Evolutionary conservation across 2,329 filamentous ascomycete genomes (phyloP), one percentile per base, ranked within the genome.

Genomic region (Sporothrix humicola): DNA sequence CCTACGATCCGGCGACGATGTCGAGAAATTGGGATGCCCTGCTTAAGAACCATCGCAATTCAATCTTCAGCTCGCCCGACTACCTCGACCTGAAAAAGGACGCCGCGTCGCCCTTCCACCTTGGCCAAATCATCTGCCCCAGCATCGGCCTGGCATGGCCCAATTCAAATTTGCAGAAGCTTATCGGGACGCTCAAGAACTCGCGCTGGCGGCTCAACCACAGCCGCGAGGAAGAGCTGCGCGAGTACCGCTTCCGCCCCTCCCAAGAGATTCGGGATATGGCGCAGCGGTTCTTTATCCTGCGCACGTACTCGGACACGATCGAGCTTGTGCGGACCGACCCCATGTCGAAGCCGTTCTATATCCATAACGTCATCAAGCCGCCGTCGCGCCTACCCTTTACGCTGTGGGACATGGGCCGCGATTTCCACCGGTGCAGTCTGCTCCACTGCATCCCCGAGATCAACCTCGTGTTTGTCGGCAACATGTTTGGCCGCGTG

Each of bases 381-480:
- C 75, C 79, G 12, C 78, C 79, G 50, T 80, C 78, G 31, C 74
- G 75, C 75, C 77, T 13, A 23, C 46, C 7, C 74, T 78, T 77
- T 9, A 50, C 37, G 5, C 75, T 78, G 4, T 77, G 78, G 76
- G 81, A 84, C 79, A 71, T 83, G 78, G 72, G 78, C 75, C 61
- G 75, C 4, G 75, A 77, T 73, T 77, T 79, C 37, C 81, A 82
- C 58, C 84, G 90, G 76, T 81, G 93, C 26, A 90, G 87, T 81
- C 89, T 92, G 85, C 81, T 89, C 52, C 82, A 86, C 0, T 85
- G 90, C 69, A 88, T 95, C 0, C 91, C 91, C 0, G 90, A 93
- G 77, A 83, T 96, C 0, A 90, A 86, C n/a, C 83, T 94, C 15
- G 87, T 94, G 9, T 83, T 93, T 2, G 82, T 91, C 0, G 93